phyloP scores from a whole-genome alignment of 164 flowering plant genomes.

The Echeveria elegans region DNA sequence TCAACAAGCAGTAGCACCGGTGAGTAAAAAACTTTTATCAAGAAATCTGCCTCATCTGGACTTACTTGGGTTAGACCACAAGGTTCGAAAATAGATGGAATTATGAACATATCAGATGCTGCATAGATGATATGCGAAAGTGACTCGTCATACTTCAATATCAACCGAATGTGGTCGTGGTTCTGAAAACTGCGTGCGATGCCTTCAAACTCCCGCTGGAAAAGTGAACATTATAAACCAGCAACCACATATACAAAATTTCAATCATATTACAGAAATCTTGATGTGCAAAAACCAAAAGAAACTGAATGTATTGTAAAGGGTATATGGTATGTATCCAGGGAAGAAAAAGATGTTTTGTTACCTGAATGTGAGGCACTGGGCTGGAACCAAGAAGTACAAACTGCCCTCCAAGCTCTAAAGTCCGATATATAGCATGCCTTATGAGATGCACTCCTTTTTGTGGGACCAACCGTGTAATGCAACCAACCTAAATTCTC shows the following conservation, averaged over 20 bases:
- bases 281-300: neutral
- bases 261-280: neutral
- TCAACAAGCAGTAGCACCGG: neutral
- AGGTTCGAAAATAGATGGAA: slow-evolving; percentile 96
- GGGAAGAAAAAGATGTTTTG: neutral
- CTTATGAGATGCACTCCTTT: slow-evolving; percentile 97
- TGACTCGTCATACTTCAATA: slow-evolving; percentile 83
- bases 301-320: neutral
- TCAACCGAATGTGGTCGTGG: slow-evolving; percentile 61
- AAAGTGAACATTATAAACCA: neutral
- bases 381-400: slow-evolving; percentile 97
- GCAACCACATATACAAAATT: neutral
- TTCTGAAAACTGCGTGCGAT: slow-evolving; percentile 63
- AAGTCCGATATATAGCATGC: slow-evolving; percentile 80
- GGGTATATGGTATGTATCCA: neutral
- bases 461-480: slow-evolving; percentile 93
- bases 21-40: neutral
- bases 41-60: neutral
- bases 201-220: slow-evolving; percentile 83
- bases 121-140: slow-evolving; percentile 81
- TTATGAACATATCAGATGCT: slow-evolving; percentile 86
- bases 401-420: slow-evolving; percentile 96
- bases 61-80: slow-evolving; percentile 97
- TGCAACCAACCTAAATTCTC: slow-evolving; percentile 70
- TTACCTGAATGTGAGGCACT: slow-evolving; percentile 84